These are phyloP conservation scores for Fusarium stilboides DNA, from an alignment of 2,329 filamentous ascomycete genomes.

Conservation along the genomic window DNA sequence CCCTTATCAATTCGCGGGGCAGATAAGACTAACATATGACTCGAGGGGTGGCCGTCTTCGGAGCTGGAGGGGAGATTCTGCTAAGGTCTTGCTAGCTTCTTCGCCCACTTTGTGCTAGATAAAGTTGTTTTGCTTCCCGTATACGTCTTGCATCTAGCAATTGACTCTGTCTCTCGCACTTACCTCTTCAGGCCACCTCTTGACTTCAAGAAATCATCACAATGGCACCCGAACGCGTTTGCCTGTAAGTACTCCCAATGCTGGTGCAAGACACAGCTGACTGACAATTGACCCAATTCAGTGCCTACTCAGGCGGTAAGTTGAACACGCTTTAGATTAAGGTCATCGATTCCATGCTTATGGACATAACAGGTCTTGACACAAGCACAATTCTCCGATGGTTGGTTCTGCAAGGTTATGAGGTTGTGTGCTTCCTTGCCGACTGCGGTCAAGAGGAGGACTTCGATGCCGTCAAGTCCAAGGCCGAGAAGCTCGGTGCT, in stretches of 20 bases:
- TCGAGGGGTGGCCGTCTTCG: neutral
- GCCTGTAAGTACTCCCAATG: conserved; percentile 38
- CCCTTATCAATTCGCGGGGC: conserved; percentile 16
- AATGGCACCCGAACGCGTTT: conserved; percentile 44
- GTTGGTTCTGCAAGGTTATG: conserved; percentile 21
- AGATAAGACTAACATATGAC: conserved; percentile 4
- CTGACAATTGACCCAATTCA: conserved; percentile 32
- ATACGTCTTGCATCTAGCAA: conserved; percentile 6
- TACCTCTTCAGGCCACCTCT: conserved; percentile 12
- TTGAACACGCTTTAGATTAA: conserved; percentile 8
- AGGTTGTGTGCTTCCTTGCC: conserved; percentile 64
- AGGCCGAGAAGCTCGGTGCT: conserved; percentile 64
- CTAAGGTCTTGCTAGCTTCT: conserved; percentile 3
- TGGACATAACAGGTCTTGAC: conserved; percentile 34
- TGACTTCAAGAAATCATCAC: conserved; percentile 20
- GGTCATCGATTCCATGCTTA: conserved; percentile 12
- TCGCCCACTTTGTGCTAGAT: conserved; percentile 8
- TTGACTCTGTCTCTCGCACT: conserved; percentile 11
- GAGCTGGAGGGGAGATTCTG: neutral
- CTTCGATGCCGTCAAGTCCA: conserved; percentile 77
- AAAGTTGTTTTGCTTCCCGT: conserved; percentile 6
- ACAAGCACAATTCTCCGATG: conserved; percentile 41
- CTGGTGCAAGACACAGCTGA: conserved; percentile 6
- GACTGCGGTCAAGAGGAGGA: conserved; percentile 80
- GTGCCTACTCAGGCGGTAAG: conserved; percentile 46